These are phyloP conservation scores for Aspergillus mulundensis DNA, from an alignment of 495 filamentous ascomycete genomes.

Conservation along the genomic window DNA sequence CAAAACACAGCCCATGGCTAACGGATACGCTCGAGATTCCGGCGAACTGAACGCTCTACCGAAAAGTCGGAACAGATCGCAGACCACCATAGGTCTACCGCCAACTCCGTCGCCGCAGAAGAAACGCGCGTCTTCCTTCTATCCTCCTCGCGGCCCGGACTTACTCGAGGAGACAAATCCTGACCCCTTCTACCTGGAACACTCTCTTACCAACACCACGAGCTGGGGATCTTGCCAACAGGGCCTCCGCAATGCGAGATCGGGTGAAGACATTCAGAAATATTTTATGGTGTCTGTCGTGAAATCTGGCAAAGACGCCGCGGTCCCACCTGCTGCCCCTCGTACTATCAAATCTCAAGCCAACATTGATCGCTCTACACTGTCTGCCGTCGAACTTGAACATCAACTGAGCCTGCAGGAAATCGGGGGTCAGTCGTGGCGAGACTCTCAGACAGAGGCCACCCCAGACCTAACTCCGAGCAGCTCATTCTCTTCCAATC, in stretches of 20 bases:
- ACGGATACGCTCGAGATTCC: constrained; percentile 31
- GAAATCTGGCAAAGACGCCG: constrained; percentile 21
- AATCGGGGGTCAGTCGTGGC: constrained; percentile 27
- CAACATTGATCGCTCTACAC: constrained; percentile 30
- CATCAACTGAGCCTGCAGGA: constrained; percentile 32
- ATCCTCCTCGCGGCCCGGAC: constrained; percentile 26
- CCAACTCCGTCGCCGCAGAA: constrained; percentile 28
- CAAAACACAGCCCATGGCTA: constrained; percentile 41
- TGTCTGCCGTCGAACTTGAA: constrained; percentile 37
- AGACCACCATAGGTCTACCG: constrained; percentile 32
- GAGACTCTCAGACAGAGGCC: constrained; percentile 27
- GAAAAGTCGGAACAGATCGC: constrained; percentile 33
- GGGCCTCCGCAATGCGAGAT: constrained; percentile 34
- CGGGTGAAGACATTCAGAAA: constrained; percentile 29
- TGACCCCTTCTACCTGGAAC: constrained; percentile 46
- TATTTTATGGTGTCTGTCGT: constrained; percentile 35
- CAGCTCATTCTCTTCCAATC: constrained; percentile 44
- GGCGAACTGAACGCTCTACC: constrained; percentile 35
- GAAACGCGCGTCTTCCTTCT: constrained; percentile 34
- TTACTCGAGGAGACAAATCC: constrained; percentile 38
- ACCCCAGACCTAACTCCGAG: constrained; percentile 44
- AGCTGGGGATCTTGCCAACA: constrained; percentile 26
- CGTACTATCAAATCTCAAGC: constrained; percentile 14
- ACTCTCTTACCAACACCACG: constrained; percentile 31
- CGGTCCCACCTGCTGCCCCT: constrained; percentile 6